A percentile compares a stretch with the other conserved stretches of the same genome.
phyloP scores from a whole-genome alignment of 2,329 filamentous ascomycete genomes.

The Fusarium xyrophilum region DNA sequence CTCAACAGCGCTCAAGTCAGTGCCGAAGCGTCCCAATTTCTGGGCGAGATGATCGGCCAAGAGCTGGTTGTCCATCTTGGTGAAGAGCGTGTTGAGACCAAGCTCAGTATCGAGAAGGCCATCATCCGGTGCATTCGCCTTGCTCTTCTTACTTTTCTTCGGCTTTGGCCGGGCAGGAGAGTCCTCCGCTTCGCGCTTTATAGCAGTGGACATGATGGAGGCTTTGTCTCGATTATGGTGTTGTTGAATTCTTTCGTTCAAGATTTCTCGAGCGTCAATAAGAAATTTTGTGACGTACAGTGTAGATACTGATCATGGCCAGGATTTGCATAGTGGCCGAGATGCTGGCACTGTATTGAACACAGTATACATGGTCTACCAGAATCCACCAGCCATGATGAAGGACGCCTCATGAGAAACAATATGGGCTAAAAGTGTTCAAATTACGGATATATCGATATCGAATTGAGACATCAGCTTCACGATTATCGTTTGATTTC shows the following conservation, averaged over 20 bases:
- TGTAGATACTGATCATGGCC: constrained; percentile 19
- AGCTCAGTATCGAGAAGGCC: constrained; percentile 70
- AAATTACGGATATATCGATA: no score
- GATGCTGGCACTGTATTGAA: neutral
- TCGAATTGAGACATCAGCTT: neutral
- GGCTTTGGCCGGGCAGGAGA: constrained; percentile 48
- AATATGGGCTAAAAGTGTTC: neutral
- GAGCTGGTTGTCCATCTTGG: constrained; percentile 81
- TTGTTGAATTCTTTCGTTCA: neutral
- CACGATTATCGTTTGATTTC: no score
- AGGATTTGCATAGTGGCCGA: rapidly evolving
- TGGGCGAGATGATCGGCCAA: constrained; percentile 87
- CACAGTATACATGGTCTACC: constrained; percentile 13
- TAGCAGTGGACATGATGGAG: constrained; percentile 51
- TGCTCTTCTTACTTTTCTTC: constrained; percentile 63
- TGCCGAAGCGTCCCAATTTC: constrained; percentile 77
- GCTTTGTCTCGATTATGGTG: constrained; percentile 7
- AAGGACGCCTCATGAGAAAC: constrained; percentile 13
- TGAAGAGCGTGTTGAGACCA: constrained; percentile 80
- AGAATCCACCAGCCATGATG: constrained; percentile 27
- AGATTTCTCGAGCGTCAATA: constrained; percentile 21
- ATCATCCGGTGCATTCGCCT: constrained; percentile 62
- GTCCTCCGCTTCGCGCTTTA: constrained; percentile 64
- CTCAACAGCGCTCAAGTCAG: constrained; percentile 82
- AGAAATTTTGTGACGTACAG: constrained; percentile 40